Evolutionary conservation across 2,329 filamentous ascomycete genomes (phyloP), one percentile per base, ranked within the genome.

Genomic region (Ophiostoma angusticollis): DNA sequence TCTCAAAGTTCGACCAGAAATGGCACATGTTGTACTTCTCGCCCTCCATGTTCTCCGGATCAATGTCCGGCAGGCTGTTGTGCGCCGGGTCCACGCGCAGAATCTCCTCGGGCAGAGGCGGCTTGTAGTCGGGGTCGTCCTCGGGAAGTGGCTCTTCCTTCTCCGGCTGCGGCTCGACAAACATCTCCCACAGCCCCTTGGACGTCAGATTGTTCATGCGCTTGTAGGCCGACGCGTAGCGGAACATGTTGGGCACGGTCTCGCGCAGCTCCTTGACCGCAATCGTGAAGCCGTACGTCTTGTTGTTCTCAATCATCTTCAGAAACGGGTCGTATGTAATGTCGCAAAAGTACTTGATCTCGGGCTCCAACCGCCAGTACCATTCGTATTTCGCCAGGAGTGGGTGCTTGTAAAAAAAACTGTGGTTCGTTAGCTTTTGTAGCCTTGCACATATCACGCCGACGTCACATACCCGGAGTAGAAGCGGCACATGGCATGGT

Each of bases 11-110:
- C 59, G 86, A 94, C 91, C 91, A 98, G 68, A 95, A 98, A 67
- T 98, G 91, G 59, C 91, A 98, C 91, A 98, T 98, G 65, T 98
- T 98, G 70, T 98, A 98, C 52, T 79, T 84, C 59, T 98, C 91
- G 47, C 86, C 85, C 57, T 96, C 89, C 91, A 98, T 98, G 30
- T 79, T 74, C 54, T 96, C 87, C 0, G 81, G 78, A 54, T 96
- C 85, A 41, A 95, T 82, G 30, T 91, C 78, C 22, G 80, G 78
- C n/a, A 85, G 63, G 24, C 72, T 72, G 46, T 78, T 77, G 39
- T 71, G 70, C 27, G 74, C 77, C 18, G 84, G 78, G 45, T 93
- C 82, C 35, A 74, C 78, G 50, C 79, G 77, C 17, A 91, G 62
- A 31, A 93, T 80, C 54, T 93, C 84, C 50, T 94, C 81, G 2